phyloP scores from a whole-genome alignment of 1,139 yeast genomes.

The Geotrichum armillariae region DNA sequence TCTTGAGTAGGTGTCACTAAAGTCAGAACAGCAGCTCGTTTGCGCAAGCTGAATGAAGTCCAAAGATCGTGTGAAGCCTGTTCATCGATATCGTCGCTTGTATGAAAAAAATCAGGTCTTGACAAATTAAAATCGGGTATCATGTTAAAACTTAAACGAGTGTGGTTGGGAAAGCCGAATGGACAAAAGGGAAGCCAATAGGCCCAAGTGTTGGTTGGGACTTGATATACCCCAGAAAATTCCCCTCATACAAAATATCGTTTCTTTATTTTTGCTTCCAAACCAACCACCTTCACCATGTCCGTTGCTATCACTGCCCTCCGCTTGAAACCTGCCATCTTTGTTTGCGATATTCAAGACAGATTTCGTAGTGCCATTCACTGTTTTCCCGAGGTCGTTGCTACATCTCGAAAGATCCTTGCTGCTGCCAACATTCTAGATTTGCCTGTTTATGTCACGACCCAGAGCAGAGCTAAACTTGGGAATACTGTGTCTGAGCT shows the following conservation, averaged over 20 bases:
- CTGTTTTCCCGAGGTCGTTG: conserved; percentile 29
- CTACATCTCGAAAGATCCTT: conserved; percentile 27
- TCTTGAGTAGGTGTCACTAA: conserved; percentile 3
- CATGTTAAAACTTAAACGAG: not conserved
- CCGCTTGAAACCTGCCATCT: conserved; percentile 31
- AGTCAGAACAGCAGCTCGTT: conserved; percentile 62
- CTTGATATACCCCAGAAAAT: not conserved
- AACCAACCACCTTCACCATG: not conserved
- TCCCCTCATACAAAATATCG: not conserved
- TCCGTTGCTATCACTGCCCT: conserved; percentile 1
- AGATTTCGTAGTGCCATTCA: conserved; percentile 29
- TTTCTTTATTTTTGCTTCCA: not conserved
- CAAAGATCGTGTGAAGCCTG: conserved; percentile 39
- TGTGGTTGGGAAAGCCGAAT: not conserved
- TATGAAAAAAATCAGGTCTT: not conserved
- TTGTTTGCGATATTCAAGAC: conserved; percentile 33
- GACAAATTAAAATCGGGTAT: not conserved
- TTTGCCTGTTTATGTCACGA: conserved; percentile 34
- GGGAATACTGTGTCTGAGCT: conserved; percentile 33
- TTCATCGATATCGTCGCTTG: not conserved
- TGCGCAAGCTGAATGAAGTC: conserved; percentile 51
- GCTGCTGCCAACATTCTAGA: conserved; percentile 29
- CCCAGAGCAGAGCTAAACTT: conserved; percentile 31
- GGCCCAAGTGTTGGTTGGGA: no score
- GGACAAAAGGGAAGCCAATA: not conserved